These are phyloP conservation scores for Sequoiadendron giganteum DNA, from an alignment of 75 land plant genomes.

Conservation along the genomic window DNA sequence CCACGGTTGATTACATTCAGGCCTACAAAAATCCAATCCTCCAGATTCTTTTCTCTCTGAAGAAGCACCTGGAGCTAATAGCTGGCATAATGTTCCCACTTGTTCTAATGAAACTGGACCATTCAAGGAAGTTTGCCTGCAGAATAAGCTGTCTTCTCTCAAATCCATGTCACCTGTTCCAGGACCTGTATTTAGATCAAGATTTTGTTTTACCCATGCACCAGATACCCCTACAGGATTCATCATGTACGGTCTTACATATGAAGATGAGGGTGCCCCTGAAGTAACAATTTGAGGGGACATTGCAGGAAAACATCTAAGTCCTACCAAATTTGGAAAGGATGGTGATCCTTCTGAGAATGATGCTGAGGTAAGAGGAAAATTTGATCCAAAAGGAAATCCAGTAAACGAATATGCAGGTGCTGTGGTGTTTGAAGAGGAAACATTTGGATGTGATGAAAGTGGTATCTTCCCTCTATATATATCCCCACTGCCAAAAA, in stretches of 20 bases:
- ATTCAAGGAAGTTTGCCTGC: neutral
- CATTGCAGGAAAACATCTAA: neutral
- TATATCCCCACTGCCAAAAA: conserved; percentile 34
- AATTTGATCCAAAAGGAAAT: conserved; percentile 13
- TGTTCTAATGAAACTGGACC: too few relatives aligned
- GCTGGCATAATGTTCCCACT: neutral
- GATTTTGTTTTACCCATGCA: conserved; percentile 29
- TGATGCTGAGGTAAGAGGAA: conserved; percentile 14
- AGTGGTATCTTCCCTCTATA: conserved; percentile 30
- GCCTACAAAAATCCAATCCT: conserved; percentile 55
- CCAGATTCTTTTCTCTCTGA: conserved; percentile 83
- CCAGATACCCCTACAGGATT: neutral
- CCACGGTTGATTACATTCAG: conserved; percentile 58
- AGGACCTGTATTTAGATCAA: conserved; percentile 33
- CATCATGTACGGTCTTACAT: conserved; percentile 17
- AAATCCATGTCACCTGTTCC: neutral
- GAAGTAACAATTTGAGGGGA: conserved; percentile 11
- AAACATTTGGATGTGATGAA: conserved; percentile 53
- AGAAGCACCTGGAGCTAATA: conserved; percentile 16
- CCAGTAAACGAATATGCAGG: conserved; percentile 45
- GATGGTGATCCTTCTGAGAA: conserved; percentile 23
- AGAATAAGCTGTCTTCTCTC: neutral
- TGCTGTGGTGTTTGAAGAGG: conserved; percentile 35
- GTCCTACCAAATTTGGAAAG: neutral
- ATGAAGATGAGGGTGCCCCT: conserved; percentile 12